Evolutionary conservation across 2,329 filamentous ascomycete species (phyloP).

Genomic region (Penicillium freii): DNA sequence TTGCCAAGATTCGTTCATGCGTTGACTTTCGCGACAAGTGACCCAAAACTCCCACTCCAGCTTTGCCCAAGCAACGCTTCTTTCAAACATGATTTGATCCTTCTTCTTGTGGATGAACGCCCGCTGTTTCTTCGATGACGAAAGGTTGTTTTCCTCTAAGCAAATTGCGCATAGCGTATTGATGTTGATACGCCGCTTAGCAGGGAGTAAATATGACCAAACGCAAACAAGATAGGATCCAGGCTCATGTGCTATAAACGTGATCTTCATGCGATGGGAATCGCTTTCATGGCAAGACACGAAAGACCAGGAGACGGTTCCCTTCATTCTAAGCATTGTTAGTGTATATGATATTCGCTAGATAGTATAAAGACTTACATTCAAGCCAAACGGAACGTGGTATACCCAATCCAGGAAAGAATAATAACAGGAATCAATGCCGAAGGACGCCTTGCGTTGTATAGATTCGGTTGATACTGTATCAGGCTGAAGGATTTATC

Average conservation of each 20-base stretch:
- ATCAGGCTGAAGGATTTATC: too few relatives aligned
- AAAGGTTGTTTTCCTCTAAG: background rate
- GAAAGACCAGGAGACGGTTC: background rate
- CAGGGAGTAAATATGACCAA: background rate
- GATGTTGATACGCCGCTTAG: background rate
- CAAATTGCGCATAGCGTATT: background rate
- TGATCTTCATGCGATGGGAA: background rate
- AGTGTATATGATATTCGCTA: background rate
- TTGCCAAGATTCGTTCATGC: background rate
- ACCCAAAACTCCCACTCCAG: background rate
- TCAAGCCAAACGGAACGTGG: background rate
- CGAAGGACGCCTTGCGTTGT: too few relatives aligned
- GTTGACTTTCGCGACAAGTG: background rate
- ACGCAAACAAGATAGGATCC: background rate
- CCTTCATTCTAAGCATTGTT: background rate
- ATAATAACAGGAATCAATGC: too few relatives aligned
- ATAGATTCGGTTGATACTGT: too few relatives aligned
- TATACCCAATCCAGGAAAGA: too few relatives aligned
- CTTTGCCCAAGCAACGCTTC: background rate
- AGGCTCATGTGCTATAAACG: background rate
- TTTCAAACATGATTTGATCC: background rate
- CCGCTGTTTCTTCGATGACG: background rate
- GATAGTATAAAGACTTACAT: background rate
- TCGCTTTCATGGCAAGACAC: background rate
- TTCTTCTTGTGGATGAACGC: background rate